Percentiles rank a stretch among this genome's conserved stretches.
phyloP scores from a whole-genome alignment of 805 yeast species.

The Scheffersomyces spartinae region DNA sequence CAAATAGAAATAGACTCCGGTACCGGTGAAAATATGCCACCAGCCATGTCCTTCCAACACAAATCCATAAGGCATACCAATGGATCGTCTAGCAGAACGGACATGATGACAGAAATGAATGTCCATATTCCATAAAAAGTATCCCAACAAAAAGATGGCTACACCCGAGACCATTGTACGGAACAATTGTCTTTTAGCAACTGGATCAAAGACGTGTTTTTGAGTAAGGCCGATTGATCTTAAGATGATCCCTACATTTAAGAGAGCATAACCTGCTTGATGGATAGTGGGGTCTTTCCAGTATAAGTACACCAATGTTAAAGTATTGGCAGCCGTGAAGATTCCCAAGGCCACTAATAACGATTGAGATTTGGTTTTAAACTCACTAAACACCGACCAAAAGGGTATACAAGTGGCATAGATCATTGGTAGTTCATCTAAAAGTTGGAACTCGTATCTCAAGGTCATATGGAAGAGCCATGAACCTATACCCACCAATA shows the following conservation, averaged over 20 bases:
- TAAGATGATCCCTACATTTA: conserved; percentile 63
- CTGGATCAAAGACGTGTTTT: conserved; percentile 38
- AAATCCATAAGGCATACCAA: conserved; percentile 80
- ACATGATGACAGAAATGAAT: conserved; percentile 62
- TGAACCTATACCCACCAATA: conserved; percentile 83
- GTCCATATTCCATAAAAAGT: conserved; percentile 81
- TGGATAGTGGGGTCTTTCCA: conserved; percentile 80
- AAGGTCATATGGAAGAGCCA: conserved; percentile 97
- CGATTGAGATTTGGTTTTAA: conserved; percentile 27
- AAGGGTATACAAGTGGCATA: conserved; percentile 95
- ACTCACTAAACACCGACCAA: conserved; percentile 68
- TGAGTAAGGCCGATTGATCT: conserved; percentile 44
- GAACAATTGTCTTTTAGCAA: conserved; percentile 38
- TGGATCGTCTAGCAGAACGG: conserved; percentile 43
- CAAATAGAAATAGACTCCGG: conserved; percentile 79
- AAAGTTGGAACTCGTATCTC: conserved; percentile 74
- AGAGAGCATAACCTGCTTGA: conserved; percentile 70
- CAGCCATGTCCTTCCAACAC: conserved; percentile 89
- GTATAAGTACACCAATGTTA: conserved; percentile 64
- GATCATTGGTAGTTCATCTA: conserved; percentile 97
- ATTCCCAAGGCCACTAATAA: conserved; percentile 36
- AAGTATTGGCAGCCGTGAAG: conserved; percentile 39
- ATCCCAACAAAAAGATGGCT: conserved; percentile 58
- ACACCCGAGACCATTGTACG: conserved; percentile 50
- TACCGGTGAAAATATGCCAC: conserved; percentile 90